Evolutionary conservation across 129 eudicot genomes (phyloP).

Genomic region (Chrysanthemum seticuspe): DNA sequence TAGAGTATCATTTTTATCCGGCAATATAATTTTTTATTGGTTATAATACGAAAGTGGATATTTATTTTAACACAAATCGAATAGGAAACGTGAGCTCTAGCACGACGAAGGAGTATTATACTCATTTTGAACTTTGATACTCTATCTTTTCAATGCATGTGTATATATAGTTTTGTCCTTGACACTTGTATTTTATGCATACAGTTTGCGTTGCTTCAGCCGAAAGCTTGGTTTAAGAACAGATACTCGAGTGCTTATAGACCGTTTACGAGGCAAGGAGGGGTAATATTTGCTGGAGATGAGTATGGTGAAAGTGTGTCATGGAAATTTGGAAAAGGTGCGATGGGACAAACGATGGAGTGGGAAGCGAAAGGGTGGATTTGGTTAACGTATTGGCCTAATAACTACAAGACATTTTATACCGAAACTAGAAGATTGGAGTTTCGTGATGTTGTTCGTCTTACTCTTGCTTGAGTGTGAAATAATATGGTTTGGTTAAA

Average conservation of each 20-base stretch:
- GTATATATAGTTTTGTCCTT: too few relatives aligned
- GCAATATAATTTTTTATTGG: too few relatives aligned
- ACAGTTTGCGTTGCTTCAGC: slow-evolving; percentile 47
- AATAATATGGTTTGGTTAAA: background rate
- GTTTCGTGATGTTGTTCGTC: slow-evolving; percentile 61
- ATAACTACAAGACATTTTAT: slow-evolving; percentile 63
- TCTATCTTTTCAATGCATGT: too few relatives aligned
- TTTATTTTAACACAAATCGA: too few relatives aligned
- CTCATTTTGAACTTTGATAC: too few relatives aligned
- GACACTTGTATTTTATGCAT: too few relatives aligned
- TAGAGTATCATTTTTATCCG: too few relatives aligned
- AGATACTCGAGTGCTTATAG: slow-evolving; percentile 65
- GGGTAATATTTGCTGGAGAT: slow-evolving; percentile 75
- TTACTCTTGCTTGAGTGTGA: slow-evolving; percentile 40
- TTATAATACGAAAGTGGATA: too few relatives aligned
- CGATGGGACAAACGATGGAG: slow-evolving; percentile 64
- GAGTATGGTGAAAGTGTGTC: slow-evolving; percentile 86
- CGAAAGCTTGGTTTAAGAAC: slow-evolving; percentile 79
- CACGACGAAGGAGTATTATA: too few relatives aligned
- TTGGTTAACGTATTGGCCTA: slow-evolving; percentile 96
- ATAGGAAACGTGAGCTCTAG: too few relatives aligned
- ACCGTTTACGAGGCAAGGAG: slow-evolving; percentile 90
- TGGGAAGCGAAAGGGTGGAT: slow-evolving; percentile 84
- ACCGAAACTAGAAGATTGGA: slow-evolving; percentile 81
- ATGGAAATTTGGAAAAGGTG: slow-evolving; percentile 75